phyloP scores from a whole-genome alignment of 306 rosid species.

The Vicia sativa region DNA sequence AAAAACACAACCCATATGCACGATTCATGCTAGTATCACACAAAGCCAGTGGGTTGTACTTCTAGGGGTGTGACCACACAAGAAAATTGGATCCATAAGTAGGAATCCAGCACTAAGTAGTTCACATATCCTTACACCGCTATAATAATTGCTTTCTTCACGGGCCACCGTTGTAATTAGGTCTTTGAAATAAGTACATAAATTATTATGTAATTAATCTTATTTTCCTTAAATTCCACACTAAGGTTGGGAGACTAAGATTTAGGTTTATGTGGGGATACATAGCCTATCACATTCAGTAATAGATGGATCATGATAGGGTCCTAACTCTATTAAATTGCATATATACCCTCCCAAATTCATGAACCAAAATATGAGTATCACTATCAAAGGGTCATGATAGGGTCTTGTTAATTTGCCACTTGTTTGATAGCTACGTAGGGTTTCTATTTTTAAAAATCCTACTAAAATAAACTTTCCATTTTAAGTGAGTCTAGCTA shows the following conservation, averaged over 20 bases:
- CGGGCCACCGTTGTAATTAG: slow-evolving; percentile 1
- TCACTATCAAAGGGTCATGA: neutral
- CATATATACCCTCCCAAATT: slow-evolving; percentile 16
- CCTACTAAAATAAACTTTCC: neutral
- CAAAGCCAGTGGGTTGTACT: slow-evolving; percentile 34
- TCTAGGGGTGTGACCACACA: slow-evolving; percentile 33
- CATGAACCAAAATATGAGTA: neutral
- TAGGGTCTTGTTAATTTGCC: neutral
- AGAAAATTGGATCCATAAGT: slow-evolving; percentile 13
- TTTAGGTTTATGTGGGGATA: slow-evolving; percentile 47
- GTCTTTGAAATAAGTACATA: slow-evolving; percentile 15
- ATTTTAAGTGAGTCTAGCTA: slow-evolving; percentile 12
- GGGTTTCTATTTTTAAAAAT: neutral
- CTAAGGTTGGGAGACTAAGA: slow-evolving; percentile 46
- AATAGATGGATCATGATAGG: slow-evolving; percentile 24
- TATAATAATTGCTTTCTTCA: neutral
- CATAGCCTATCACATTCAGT: neutral
- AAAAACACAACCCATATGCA: slow-evolving; percentile 8
- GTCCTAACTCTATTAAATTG: slow-evolving; percentile 29
- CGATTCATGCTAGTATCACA: slow-evolving; percentile 7
- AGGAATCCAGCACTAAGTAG: neutral
- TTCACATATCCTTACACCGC: slow-evolving; percentile 12
- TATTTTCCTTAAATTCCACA: slow-evolving; percentile 12
- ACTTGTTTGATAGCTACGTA: neutral
- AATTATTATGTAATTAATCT: slow-evolving; percentile 32